Conservation (phyloP, 352 stramenopile species). For the Nothophytophthora sp. region DNA sequence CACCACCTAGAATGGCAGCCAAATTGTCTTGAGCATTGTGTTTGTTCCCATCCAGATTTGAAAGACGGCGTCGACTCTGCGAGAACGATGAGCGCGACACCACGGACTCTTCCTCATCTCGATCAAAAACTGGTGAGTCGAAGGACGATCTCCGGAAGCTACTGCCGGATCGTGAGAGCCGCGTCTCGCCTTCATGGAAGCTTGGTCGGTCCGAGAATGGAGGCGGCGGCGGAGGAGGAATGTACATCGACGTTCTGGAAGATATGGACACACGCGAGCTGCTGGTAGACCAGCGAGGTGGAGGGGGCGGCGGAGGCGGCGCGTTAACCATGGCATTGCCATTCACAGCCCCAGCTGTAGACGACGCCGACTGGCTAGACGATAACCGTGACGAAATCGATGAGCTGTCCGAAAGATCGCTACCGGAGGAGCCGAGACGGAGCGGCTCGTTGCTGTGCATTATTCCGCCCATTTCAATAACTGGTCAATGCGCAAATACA, state of each 20-base stretch:
- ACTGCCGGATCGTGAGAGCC: slow-evolving; percentile 53
- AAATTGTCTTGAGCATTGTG: slow-evolving; percentile 54
- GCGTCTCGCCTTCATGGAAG: slow-evolving; percentile 30
- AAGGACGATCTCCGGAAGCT: slow-evolving; percentile 54
- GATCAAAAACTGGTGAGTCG: slow-evolving; percentile 41
- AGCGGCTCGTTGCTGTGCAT: slow-evolving; percentile 19
- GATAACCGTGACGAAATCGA: slow-evolving; percentile 58
- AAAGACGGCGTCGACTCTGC: slow-evolving; percentile 37
- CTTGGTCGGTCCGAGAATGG: slow-evolving; percentile 28
- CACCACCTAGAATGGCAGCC: slow-evolving; percentile 63
- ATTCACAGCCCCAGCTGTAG: slow-evolving; percentile 20
- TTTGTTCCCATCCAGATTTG: slow-evolving; percentile 43
- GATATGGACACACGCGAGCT: slow-evolving; percentile 29
- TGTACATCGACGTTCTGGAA: slow-evolving; percentile 30
- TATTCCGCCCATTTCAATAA: slow-evolving; percentile 52
- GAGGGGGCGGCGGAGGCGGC: slow-evolving; percentile 30
- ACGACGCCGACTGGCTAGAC: slow-evolving; percentile 41
- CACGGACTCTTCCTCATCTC: slow-evolving; percentile 23
- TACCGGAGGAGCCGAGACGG: slow-evolving; percentile 45
- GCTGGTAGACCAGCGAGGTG: slow-evolving; percentile 21
- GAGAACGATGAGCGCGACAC: slow-evolving; percentile 46
- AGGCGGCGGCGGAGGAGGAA: slow-evolving; percentile 47
- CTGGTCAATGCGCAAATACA: slow-evolving; percentile 17
- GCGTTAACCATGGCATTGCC: slow-evolving; percentile 20
- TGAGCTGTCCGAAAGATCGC: slow-evolving; percentile 52